Percentiles rank a stretch among this genome's conserved stretches.
Conservation (phyloP, 2,329 filamentous ascomycete genomes). For the Fusarium bulbicola region DNA sequence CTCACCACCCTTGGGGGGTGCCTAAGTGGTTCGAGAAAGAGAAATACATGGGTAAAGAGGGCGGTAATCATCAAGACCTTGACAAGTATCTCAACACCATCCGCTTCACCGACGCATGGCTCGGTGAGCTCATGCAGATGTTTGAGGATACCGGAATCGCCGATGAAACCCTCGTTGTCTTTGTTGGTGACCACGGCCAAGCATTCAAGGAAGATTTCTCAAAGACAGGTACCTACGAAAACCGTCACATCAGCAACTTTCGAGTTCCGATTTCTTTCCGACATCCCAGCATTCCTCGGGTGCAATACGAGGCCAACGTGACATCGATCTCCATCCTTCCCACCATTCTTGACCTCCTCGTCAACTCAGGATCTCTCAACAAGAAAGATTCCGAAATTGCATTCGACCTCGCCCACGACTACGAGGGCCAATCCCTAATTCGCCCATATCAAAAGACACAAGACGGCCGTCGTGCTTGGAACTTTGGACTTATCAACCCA, state of each 20-base stretch:
- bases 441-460: conserved; percentile 37
- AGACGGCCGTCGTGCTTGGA: conserved; percentile 43
- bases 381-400: conserved; percentile 36
- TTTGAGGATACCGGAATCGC: conserved; percentile 46
- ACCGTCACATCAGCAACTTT: conserved; percentile 45
- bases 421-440: conserved; percentile 47
- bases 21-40: conserved; percentile 40
- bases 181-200: conserved; percentile 47
- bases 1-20: conserved; percentile 45
- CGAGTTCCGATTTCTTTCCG: conserved; percentile 46
- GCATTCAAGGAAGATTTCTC: conserved; percentile 46
- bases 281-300: conserved; percentile 44
- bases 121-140: conserved; percentile 45
- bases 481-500: conserved; percentile 48
- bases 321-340: conserved; percentile 46
- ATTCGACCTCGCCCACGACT: conserved; percentile 42
- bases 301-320: conserved; percentile 44
- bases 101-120: conserved; percentile 45
- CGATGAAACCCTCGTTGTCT: conserved; percentile 46
- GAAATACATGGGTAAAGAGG: conserved; percentile 37
- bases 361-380: conserved; percentile 44
- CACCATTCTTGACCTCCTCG: conserved; percentile 46
- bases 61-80: conserved; percentile 40
- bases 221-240: conserved; percentile 46
- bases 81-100: conserved; percentile 47